Conservation (phyloP, 495 filamentous ascomycete genomes). For the Xylaria nigripes region DNA sequence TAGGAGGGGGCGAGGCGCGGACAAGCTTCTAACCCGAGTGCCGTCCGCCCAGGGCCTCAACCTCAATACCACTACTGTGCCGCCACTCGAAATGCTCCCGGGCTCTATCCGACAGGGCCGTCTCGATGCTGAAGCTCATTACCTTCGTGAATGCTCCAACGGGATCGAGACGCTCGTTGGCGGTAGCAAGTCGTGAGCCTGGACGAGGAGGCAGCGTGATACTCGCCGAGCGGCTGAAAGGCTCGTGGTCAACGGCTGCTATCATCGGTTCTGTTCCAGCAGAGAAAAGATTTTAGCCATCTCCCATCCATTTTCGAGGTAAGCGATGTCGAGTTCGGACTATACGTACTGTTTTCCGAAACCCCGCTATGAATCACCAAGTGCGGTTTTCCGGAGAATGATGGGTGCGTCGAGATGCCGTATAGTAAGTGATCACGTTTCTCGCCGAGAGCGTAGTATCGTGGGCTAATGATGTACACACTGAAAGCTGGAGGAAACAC, state of each 20-base stretch:
- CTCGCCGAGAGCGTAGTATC: conserved; percentile 16
- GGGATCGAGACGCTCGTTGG: conserved; percentile 8
- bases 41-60: conserved; percentile 10
- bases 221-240: background rate
- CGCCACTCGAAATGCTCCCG: conserved; percentile 28
- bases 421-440: conserved; percentile 18
- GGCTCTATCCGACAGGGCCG: background rate
- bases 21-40: conserved; percentile 23
- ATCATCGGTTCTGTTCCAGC: conserved; percentile 1
- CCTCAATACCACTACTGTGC: conserved; percentile 15
- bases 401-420: conserved; percentile 13
- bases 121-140: conserved; percentile 19
- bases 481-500: conserved; percentile 23
- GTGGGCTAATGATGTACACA: conserved; percentile 14
- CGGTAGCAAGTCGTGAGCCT: background rate
- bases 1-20: conserved; percentile 11
- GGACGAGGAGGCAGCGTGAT: conserved; percentile 12
- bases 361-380: conserved; percentile 21
- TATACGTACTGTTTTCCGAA: background rate
- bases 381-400: conserved; percentile 9
- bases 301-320: background rate
- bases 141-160: conserved; percentile 1
- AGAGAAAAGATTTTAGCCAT: background rate
- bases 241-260: conserved; percentile 9
- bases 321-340: background rate